Percentiles rank a stretch among this genome's conserved stretches.
Conservation (phyloP, 2,329 filamentous ascomycete species). For the Colletotrichum lentis region DNA sequence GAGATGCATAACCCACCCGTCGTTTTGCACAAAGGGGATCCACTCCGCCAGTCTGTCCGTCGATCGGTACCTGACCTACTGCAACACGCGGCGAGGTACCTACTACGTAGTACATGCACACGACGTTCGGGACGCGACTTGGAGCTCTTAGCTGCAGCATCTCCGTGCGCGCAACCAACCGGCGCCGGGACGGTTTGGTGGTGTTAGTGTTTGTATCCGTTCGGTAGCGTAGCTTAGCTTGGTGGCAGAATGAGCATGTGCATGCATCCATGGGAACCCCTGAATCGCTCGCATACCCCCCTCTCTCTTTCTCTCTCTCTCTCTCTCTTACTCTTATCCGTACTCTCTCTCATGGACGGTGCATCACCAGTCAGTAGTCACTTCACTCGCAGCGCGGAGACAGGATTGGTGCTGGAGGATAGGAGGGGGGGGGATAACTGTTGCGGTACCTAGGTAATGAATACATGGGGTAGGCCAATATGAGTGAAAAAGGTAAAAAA, state of each 20-base stretch:
- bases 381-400: no score
- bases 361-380: not conserved
- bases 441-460: no score
- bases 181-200: constrained; percentile 24
- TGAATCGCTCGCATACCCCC: constrained; percentile 20
- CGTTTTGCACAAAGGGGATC: no score
- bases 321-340: no score
- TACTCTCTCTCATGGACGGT: not conserved
- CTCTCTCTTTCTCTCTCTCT: not conserved
- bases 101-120: no score
- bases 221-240: constrained; percentile 4
- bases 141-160: not conserved
- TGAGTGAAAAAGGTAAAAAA: not conserved
- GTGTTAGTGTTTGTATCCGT: not conserved
- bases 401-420: not conserved
- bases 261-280: constrained; percentile 35
- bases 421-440: not conserved
- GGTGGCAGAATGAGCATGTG: constrained; percentile 28
- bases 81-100: not conserved
- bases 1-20: not conserved
- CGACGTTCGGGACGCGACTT: not conserved
- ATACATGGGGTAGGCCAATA: not conserved
- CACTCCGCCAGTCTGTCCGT: not conserved
- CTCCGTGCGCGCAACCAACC: constrained; percentile 1
- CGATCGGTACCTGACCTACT: not conserved